phyloP scores from a whole-genome alignment of 2,329 filamentous ascomycete species.

The Pyrenophora graminea region DNA sequence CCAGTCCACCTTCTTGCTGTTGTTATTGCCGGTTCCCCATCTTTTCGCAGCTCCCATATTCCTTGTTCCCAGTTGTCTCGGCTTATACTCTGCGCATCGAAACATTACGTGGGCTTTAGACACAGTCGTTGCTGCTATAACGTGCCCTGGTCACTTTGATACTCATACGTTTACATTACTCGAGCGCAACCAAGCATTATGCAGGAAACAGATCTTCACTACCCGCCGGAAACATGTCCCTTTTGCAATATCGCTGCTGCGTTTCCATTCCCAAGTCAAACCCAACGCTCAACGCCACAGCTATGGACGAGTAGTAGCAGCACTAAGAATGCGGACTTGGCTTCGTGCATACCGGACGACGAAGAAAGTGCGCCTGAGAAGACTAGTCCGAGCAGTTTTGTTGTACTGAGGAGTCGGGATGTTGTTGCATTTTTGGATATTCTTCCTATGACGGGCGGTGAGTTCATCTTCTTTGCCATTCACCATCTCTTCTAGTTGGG shows the following conservation, averaged over 20 bases:
- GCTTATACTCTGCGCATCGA: no score
- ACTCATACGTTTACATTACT: no score
- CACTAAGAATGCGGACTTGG: constrained; percentile 15
- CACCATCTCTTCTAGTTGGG: not conserved
- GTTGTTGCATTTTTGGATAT: constrained; percentile 93
- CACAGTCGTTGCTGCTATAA: no score
- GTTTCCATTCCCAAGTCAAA: constrained; percentile 45
- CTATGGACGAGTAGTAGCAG: constrained; percentile 11
- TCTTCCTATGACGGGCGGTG: constrained; percentile 77
- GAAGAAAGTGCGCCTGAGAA: constrained; percentile 31
- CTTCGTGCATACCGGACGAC: constrained; percentile 30
- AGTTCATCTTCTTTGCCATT: constrained; percentile 9
- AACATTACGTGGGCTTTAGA: no score
- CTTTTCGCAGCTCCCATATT: no score
- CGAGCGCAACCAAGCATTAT: constrained; percentile 13
- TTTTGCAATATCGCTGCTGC: constrained; percentile 63
- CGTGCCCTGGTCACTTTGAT: no score
- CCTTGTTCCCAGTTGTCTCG: no score
- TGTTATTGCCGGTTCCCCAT: no score
- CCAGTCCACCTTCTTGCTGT: no score
- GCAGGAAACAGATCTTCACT: constrained; percentile 43
- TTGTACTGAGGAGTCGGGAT: constrained; percentile 77
- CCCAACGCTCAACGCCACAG: constrained; percentile 1
- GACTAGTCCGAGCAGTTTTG: constrained; percentile 50
- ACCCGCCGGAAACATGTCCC: constrained; percentile 54